phyloP scores from a whole-genome alignment of 441 rosid species.

The Adansonia gregorii region DNA sequence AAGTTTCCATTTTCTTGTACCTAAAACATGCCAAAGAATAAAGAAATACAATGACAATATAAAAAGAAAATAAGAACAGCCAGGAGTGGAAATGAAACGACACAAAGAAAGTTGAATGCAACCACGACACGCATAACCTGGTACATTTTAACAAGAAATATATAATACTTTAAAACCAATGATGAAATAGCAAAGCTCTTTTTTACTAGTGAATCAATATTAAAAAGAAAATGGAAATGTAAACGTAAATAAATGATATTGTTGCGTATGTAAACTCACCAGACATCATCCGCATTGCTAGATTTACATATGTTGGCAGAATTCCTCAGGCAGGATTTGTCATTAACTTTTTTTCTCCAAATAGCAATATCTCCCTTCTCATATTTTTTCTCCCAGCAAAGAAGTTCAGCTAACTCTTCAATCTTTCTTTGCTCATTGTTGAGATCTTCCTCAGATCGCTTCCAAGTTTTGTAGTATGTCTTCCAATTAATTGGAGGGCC shows the following conservation, averaged over 20 bases:
- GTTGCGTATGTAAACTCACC: slow-evolving; percentile 45
- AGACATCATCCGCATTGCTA: slow-evolving; percentile 49
- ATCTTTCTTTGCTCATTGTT: slow-evolving; percentile 71
- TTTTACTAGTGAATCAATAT: background rate
- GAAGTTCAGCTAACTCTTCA: slow-evolving; percentile 72
- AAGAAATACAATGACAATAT: slow-evolving; percentile 13
- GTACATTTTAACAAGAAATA: background rate
- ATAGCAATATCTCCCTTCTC: slow-evolving; percentile 88
- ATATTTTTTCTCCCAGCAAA: slow-evolving; percentile 94
- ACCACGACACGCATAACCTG: background rate
- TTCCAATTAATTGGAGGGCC: slow-evolving; percentile 96
- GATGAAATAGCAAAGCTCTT: background rate
- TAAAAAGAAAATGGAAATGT: background rate
- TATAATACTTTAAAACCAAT: background rate
- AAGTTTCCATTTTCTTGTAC: slow-evolving; percentile 73
- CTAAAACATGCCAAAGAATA: slow-evolving; percentile 35
- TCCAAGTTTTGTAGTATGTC: slow-evolving; percentile 77
- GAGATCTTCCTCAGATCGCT: slow-evolving; percentile 71
- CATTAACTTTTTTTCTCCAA: slow-evolving; percentile 61
- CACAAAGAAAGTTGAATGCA: slow-evolving; percentile 7
- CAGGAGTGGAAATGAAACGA: background rate
- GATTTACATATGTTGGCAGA: slow-evolving; percentile 43
- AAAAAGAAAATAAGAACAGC: background rate
- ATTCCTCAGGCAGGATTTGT: slow-evolving; percentile 55
- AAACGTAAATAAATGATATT: background rate